phyloP scores from a whole-genome alignment of 257 asterid genomes.

The Solanum rostratum region DNA sequence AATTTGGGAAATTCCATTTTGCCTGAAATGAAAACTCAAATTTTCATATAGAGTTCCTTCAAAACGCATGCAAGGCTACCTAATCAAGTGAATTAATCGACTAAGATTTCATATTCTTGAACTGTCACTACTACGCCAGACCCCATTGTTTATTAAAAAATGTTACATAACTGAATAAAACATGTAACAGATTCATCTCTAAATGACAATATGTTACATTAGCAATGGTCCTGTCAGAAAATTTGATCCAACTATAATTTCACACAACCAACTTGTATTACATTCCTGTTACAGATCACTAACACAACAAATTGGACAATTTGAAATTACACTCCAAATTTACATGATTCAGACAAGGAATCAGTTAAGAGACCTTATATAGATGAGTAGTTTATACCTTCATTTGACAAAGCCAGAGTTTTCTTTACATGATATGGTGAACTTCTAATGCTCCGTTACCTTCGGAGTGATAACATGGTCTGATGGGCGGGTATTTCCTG shows the following conservation, averaged over 20 bases:
- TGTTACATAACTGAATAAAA: not conserved
- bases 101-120: not conserved
- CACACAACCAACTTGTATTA: constrained; percentile 1
- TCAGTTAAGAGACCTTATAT: not conserved
- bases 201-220: not conserved
- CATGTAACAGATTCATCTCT: not conserved
- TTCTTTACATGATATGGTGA: no score
- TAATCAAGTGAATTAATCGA: not conserved
- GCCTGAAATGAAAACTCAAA: not conserved
- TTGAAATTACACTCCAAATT: not conserved
- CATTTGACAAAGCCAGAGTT: not conserved
- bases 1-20: not conserved
- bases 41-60: not conserved
- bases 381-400: not conserved
- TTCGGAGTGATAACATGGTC: not conserved
- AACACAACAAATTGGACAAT: not conserved
- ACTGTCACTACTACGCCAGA: not conserved
- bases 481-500: constrained; percentile 9
- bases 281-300: not conserved
- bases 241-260: not conserved
- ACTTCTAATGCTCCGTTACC: not conserved
- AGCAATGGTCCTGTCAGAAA: not conserved
- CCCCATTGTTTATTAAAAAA: not conserved
- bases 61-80: not conserved
- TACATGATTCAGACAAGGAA: not conserved